Base-by-base conservation (phyloP, 176 grass and related monocot genomes). In the Rhynchospora pubera region DNA sequence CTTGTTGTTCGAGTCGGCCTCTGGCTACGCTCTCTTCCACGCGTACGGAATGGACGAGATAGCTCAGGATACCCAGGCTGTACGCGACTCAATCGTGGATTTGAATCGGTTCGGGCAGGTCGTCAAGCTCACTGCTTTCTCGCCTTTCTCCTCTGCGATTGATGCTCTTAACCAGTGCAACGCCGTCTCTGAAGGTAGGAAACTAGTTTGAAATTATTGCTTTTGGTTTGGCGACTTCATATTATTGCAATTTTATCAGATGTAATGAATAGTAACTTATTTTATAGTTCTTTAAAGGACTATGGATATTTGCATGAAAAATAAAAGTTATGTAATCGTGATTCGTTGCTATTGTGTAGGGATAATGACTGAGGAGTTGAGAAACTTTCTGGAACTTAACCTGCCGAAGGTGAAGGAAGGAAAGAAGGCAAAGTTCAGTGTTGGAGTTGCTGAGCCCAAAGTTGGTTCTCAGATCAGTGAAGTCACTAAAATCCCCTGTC, bases 101-200 rank as follows among this genome's bases (percentile, higher is more conserved):
- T 88, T 94, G 71, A 90, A 91, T 60, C 90, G 94, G 24, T 94
- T 97, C 51, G 88, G 94, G 42, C 91, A 94, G 83, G 94, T 91
- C 72, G 91, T 94, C 83, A 97, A 94, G 83, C 88, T 97, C 89
- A 55, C 83, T 26, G 94, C 88, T 13, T 97, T 97, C 94, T 84
- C 39, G 60, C 94, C 94, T 14, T 97, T 89, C 88, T 89, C 87
- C 62, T 92, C 94, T 50, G 90, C 94, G 62, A 6, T 92, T 24
- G 91, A 94, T 47, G 94, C 91, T 5, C 91, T 94, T 64, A 92
- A 92, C 83, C 94, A 97, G 85, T 89, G 87, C 84, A 97, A 97
- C 88, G 91, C 94, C 30, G 71, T 97, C 71, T 94, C 90, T 14
- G 90, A 97, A 90, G 94, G 91, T 92, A 42, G 8, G 10, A 0